Base-by-base conservation (phyloP, 2,329 filamentous ascomycete genomes). In the Penicillium nordicum region DNA sequence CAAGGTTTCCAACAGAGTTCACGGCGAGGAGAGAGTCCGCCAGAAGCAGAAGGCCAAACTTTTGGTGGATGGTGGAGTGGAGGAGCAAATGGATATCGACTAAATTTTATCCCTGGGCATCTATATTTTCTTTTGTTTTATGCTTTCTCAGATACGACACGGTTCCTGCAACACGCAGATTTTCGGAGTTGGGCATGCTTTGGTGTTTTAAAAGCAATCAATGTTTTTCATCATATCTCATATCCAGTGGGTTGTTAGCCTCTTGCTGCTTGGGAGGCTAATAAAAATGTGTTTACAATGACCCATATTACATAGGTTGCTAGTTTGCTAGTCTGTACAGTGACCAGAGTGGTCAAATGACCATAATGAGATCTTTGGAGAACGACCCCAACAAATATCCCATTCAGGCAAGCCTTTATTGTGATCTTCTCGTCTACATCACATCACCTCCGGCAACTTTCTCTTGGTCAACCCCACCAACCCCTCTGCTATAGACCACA, bases 41-140 rank as follows among this genome's bases (percentile, higher is more conserved):
- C 72, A 74, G 62, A 77, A 77, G 71, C 74, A 70, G 67, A 78
- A 77, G 74, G 67, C 72, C 57, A 75, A 69, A 58, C 58, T 78
- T 61, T 65, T 78, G 66, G 75, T 78, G 58, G 73, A 76, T 65
- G 76, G 76, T 53, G 74, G 74, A 37, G 71, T 67, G 45, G 72
- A 78, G 66, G 75, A 78, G 67, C 74, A 77, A 63, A 79, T 78
- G 76, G 76, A 79, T 63, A 57, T 79, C 67, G 76, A 79, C 63
- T 78, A 72, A 73, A 67, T 48, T 46, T 42, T 45, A 44, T 56
- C 36, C 42, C 42, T 42, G 44, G 27, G 42, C 56, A 53, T 55
- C 57, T 51, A 53, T 57, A 60, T 56, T 30, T 57, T 58, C 55
- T 57, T 58, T 56, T 66, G 54, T 45, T 54, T 57, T 65, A 53